A percentile compares a stretch with the other conserved stretches of the same genome.
Conservation (phyloP, 768 basidiomycete genomes). For the Mycena polygramma region DNA sequence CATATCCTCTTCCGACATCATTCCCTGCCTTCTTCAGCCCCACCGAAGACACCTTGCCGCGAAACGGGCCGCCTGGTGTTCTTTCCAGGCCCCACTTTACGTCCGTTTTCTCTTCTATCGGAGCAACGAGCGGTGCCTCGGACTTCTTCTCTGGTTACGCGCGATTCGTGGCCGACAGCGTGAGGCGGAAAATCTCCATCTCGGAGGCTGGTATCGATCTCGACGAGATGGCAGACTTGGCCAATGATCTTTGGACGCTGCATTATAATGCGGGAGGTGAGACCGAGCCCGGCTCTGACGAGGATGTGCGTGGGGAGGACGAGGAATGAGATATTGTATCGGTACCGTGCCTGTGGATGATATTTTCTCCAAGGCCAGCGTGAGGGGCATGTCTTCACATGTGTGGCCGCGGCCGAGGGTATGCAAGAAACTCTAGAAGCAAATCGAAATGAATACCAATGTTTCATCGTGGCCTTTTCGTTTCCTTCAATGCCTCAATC, state of each 20-base stretch:
- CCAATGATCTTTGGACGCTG: slow-evolving; percentile 71
- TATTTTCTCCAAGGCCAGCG: neutral
- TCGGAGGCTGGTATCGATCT: slow-evolving; percentile 56
- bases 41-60: slow-evolving; percentile 19
- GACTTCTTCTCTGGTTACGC: slow-evolving; percentile 66
- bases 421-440: too few species aligned
- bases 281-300: slow-evolving; percentile 29
- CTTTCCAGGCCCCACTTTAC: slow-evolving; percentile 35
- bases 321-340: slow-evolving; percentile 30
- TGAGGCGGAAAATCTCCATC: slow-evolving; percentile 52
- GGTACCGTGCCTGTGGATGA: neutral
- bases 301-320: slow-evolving; percentile 37
- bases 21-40: slow-evolving; percentile 64
- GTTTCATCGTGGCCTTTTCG: too few species aligned
- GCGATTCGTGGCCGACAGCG: slow-evolving; percentile 58
- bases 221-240: slow-evolving; percentile 71
- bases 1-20: slow-evolving; percentile 73
- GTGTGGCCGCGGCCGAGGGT: neutral
- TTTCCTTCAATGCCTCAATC: too few species aligned
- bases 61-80: slow-evolving; percentile 28
- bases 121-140: slow-evolving; percentile 55
- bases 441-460: too few species aligned
- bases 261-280: slow-evolving; percentile 58
- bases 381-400: slow-evolving; percentile 1
- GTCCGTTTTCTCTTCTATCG: slow-evolving; percentile 59